phyloP scores from a whole-genome alignment of 2,329 filamentous ascomycete genomes.

The Nannizziopsis arthrosporioides region DNA sequence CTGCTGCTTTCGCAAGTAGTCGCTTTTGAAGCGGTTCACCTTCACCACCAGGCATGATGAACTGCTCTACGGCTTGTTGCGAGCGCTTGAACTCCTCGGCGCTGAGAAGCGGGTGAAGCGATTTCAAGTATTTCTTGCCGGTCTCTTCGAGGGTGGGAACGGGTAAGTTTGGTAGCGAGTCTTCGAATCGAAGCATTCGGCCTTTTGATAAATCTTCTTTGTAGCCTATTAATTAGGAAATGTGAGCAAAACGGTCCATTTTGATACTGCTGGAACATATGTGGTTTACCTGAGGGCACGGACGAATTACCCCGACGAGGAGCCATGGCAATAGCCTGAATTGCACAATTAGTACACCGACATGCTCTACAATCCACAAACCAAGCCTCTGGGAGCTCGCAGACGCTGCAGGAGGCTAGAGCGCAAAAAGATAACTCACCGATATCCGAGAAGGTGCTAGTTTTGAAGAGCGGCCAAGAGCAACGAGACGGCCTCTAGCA shows the following conservation, averaged over 20 bases:
- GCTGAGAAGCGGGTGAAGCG: constrained; percentile 51
- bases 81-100: constrained; percentile 48
- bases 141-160: constrained; percentile 55
- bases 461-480: constrained; percentile 30
- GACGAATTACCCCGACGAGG: constrained; percentile 29
- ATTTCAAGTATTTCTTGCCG: constrained; percentile 53
- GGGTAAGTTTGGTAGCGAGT: constrained; percentile 51
- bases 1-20: constrained; percentile 63
- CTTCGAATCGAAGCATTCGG: constrained; percentile 54
- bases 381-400: constrained; percentile 10
- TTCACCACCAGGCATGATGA: constrained; percentile 73
- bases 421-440: constrained; percentile 19
- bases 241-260: background rate
- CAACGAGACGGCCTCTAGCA: constrained; percentile 33
- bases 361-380: background rate
- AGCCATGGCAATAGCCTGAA: constrained; percentile 31
- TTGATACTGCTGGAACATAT: background rate
- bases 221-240: constrained; percentile 40
- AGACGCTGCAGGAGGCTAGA: background rate
- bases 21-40: constrained; percentile 81
- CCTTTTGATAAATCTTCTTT: constrained; percentile 53
- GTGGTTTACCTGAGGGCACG: constrained; percentile 32
- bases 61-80: constrained; percentile 74
- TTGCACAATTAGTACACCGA: background rate
- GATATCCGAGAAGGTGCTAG: constrained; percentile 24